These are phyloP conservation scores for Xylariaceae sp. DNA, from an alignment of 2,329 filamentous ascomycete genomes.

Conservation along the genomic window DNA sequence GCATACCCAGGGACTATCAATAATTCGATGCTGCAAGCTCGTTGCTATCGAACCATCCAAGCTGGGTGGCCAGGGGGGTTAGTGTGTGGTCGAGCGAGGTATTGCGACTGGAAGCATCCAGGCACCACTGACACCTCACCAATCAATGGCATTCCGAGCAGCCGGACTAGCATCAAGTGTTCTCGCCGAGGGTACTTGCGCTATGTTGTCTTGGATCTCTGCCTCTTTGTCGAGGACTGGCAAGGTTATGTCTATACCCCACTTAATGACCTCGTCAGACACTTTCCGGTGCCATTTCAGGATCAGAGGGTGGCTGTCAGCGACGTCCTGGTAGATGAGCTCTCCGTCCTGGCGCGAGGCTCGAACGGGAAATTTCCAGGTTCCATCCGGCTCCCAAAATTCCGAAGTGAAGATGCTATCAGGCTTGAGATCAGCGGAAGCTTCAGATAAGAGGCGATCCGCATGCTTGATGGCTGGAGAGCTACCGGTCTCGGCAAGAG, in stretches of 20 bases:
- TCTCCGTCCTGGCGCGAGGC: slow-evolving; percentile 28
- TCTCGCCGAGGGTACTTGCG: not conserved
- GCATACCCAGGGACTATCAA: no score
- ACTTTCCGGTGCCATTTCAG: slow-evolving; percentile 56
- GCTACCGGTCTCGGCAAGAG: slow-evolving; percentile 37
- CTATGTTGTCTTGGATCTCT: not conserved
- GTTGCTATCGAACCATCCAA: no score
- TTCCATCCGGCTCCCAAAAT: slow-evolving; percentile 69
- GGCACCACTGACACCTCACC: no score
- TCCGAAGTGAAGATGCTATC: slow-evolving; percentile 60
- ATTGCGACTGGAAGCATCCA: no score
- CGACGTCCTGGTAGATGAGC: slow-evolving; percentile 56
- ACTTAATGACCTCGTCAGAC: slow-evolving; percentile 39
- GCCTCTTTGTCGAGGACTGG: slow-evolving; percentile 10
- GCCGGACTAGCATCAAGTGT: no score
- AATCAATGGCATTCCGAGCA: no score
- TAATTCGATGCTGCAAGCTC: no score
- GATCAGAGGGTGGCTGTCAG: slow-evolving; percentile 65
- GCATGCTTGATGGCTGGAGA: slow-evolving; percentile 23
- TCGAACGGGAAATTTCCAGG: slow-evolving; percentile 64
- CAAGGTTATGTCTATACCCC: slow-evolving; percentile 21
- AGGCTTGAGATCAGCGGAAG: slow-evolving; percentile 58
- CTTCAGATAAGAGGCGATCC: slow-evolving; percentile 43
- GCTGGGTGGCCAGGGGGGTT: no score
- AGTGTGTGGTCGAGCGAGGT: no score